Base-by-base conservation (phyloP, 2,329 filamentous ascomycete species). In the Pseudogymnoascus sp. region DNA sequence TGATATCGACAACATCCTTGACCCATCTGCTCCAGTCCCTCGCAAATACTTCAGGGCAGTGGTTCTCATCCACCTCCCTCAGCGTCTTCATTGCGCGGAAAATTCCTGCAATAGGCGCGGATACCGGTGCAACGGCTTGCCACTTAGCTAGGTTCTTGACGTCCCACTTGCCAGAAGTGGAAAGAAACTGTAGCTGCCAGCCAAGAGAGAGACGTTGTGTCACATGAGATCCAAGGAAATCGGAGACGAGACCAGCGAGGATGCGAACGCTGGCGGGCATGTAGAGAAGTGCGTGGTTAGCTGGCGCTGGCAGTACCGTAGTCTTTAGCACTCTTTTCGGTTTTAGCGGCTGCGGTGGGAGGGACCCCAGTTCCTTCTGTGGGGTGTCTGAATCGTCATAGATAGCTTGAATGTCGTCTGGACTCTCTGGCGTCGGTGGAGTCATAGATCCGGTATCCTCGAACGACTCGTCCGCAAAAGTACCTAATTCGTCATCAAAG, bases 71-170 rank as follows among this genome's bases (percentile, higher is more conserved):
- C 1, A 92, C 89, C 74, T 97, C 92, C 35, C 93, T 85, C 19
- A 97, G 82, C 0, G 94, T 97, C 76, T 97, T 97, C 82, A 97
- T 89, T 2, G 91, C 92, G 25, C 90, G 86, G 72, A 97, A 97
- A 4, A 92, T 79, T 12, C 85, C 84, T 0, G 83, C 90, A 64
- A 97, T 94, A 3, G 88, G 86, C 1, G 83, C 81, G 0, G 90
- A 95, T 1, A 96, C 90, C 0, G 92, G 89, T 1, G 79, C 75
- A 0, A 95, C 89, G 16, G 85, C 85, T 73, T 90, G 84, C 93
- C 93, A 97, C 72, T 97, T 97, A 64, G 84, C 86, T 9, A 97
- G 80, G 70, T 97, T 97, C 77, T 97, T 97, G 67, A 97, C 91
- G 71, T 97, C 93, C 93, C 93, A 97, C 76, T 97, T 97, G 2